phyloP scores from a whole-genome alignment of 805 yeast species.

The Starmerella stellata region DNA sequence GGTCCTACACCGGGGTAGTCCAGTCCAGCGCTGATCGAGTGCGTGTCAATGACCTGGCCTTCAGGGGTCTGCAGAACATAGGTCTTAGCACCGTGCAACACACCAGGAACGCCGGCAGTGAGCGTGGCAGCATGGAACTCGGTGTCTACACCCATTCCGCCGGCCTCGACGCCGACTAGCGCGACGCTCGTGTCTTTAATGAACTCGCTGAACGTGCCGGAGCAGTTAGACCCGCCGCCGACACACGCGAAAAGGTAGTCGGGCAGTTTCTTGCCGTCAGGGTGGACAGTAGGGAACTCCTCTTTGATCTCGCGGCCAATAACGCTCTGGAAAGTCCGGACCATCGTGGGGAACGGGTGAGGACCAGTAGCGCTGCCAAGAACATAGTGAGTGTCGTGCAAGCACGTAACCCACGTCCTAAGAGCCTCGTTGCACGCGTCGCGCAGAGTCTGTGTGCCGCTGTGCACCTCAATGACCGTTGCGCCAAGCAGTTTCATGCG shows the following conservation, averaged over 20 bases:
- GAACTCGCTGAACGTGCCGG: conserved; percentile 91
- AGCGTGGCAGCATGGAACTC: conserved; percentile 85
- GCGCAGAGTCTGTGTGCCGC: conserved; percentile 89
- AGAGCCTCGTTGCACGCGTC: conserved; percentile 97
- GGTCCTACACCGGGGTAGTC: conserved; percentile 99
- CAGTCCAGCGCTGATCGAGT: conserved; percentile 93
- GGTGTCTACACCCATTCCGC: conserved; percentile 90
- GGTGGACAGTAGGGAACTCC: conserved; percentile 62
- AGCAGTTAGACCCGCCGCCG: conserved; percentile 96
- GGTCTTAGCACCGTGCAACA: conserved; percentile 93
- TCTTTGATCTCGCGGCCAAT: conserved; percentile 89
- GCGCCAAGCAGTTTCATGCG: conserved; percentile 96
- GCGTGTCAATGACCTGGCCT: conserved; percentile 96
- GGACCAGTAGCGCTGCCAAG: conserved; percentile 99
- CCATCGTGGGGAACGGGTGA: conserved; percentile 95
- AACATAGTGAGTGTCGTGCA: conserved; percentile 75
- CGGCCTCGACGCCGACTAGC: conserved; percentile 92
- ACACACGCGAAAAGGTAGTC: conserved; percentile 95
- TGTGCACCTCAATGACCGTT: conserved; percentile 76
- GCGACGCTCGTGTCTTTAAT: conserved; percentile 62
- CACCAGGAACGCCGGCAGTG: conserved; percentile 92
- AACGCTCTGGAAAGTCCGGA: conserved; percentile 93
- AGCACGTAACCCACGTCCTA: conserved; percentile 82
- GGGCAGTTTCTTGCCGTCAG: conserved; percentile 53
- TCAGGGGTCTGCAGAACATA: conserved; percentile 78